These are phyloP conservation scores for Colletotrichum sidae DNA, from an alignment of 2,329 filamentous ascomycete genomes.

Conservation along the genomic window DNA sequence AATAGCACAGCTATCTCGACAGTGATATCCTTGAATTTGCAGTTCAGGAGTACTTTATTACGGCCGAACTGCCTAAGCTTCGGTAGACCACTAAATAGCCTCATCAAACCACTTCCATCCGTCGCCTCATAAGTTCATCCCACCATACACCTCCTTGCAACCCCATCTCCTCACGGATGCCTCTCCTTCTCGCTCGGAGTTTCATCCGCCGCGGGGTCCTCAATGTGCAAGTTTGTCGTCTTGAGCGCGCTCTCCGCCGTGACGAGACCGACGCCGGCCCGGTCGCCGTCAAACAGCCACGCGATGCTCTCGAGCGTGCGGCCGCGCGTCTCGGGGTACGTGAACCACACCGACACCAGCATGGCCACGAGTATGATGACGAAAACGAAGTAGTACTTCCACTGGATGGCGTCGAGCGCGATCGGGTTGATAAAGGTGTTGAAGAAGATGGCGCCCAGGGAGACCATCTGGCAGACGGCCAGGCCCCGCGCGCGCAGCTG, in stretches of 20 bases:
- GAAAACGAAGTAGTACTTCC: conserved; percentile 57
- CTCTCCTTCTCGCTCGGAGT: background rate
- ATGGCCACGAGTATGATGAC: conserved; percentile 61
- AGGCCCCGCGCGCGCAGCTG: conserved; percentile 35
- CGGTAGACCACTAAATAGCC: no score
- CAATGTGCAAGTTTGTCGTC: conserved; percentile 9
- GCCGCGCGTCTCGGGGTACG: conserved; percentile 37
- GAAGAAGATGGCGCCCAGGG: conserved; percentile 49
- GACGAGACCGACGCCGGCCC: conserved; percentile 5
- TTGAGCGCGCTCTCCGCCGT: conserved; percentile 1
- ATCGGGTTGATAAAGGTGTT: conserved; percentile 58
- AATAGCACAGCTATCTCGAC: no score
- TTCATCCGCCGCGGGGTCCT: background rate
- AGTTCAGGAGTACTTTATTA: no score
- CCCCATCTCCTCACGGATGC: background rate
- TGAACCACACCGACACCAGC: conserved; percentile 28
- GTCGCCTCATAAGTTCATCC: no score
- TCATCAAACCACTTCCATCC: no score
- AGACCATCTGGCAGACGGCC: conserved; percentile 6
- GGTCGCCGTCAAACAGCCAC: conserved; percentile 21
- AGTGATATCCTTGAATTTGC: no score
- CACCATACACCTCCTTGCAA: no score
- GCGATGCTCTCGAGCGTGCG: conserved; percentile 36
- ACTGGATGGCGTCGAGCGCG: conserved; percentile 51
- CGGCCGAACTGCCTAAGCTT: no score